These are phyloP conservation scores for Candida sp. DNA, from an alignment of 1,139 yeast species.

Conservation along the genomic window DNA sequence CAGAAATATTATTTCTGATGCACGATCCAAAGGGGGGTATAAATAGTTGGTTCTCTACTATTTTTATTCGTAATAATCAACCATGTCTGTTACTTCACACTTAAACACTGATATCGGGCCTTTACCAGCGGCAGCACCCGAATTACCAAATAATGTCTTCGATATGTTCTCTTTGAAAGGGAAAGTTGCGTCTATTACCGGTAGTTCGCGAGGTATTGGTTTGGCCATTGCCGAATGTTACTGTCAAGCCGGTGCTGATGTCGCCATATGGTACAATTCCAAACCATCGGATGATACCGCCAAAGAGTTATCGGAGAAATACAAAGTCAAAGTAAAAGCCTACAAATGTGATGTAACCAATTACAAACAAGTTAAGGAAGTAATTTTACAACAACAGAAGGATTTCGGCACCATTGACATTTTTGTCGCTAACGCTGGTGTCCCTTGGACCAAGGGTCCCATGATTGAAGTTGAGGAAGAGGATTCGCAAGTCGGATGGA, in stretches of 20 bases:
- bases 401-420: constrained; percentile 76
- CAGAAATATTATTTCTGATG: no score
- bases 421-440: constrained; percentile 87
- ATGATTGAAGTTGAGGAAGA: constrained; percentile 44
- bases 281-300: constrained; percentile 65
- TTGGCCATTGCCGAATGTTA: constrained; percentile 73
- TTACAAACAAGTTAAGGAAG: constrained; percentile 51
- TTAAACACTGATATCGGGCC: constrained; percentile 24
- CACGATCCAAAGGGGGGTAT: no score
- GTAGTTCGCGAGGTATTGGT: constrained; percentile 83
- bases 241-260: constrained; percentile 87
- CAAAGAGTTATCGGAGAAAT: constrained; percentile 47
- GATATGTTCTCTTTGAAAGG: constrained; percentile 65
- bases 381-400: constrained; percentile 49
- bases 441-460: constrained; percentile 78
- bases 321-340: constrained; percentile 60
- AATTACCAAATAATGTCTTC: constrained; percentile 25
- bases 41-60: no score
- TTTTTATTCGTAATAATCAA: not conserved
- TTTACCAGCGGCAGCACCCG: constrained; percentile 25
- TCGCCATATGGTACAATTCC: constrained; percentile 65
- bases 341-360: constrained; percentile 66
- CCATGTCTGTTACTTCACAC: constrained; percentile 9
- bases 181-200: constrained; percentile 77
- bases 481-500: constrained; percentile 46